Percentiles rank a stretch among this genome's conserved stretches.
phyloP scores from a whole-genome alignment of 2,329 filamentous ascomycete genomes.

The Colletotrichum tanaceti region DNA sequence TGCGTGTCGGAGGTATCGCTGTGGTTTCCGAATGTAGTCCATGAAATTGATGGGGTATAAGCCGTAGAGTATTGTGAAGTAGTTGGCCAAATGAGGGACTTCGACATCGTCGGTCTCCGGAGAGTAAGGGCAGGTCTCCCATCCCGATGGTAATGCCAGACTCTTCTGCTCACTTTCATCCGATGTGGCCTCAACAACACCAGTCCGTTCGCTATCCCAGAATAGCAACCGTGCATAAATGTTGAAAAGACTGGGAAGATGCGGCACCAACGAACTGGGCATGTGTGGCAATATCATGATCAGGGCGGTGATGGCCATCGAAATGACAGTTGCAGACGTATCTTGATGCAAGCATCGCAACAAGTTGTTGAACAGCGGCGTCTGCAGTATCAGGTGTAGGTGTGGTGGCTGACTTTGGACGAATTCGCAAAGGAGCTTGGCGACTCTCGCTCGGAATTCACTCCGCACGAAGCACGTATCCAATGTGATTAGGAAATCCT shows the following conservation, averaged over 20 bases:
- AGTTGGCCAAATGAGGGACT: slow-evolving; percentile 76
- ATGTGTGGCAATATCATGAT: slow-evolving; percentile 88
- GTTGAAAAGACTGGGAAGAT: slow-evolving; percentile 80
- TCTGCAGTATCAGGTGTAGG: slow-evolving; percentile 78
- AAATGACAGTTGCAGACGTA: slow-evolving; percentile 81
- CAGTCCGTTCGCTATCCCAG: slow-evolving; percentile 72
- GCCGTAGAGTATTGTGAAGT: slow-evolving; percentile 86
- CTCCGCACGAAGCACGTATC: slow-evolving; percentile 74
- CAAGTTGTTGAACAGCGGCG: slow-evolving; percentile 76
- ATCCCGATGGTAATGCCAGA: slow-evolving; percentile 55
- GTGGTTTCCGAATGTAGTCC: slow-evolving; percentile 85
- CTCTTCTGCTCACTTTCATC: slow-evolving; percentile 53
- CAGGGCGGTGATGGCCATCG: slow-evolving; percentile 77
- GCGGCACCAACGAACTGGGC: slow-evolving; percentile 75
- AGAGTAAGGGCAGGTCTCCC: slow-evolving; percentile 73
- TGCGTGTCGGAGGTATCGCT: slow-evolving; percentile 79
- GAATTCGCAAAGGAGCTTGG: slow-evolving; percentile 78
- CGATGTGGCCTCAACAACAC: slow-evolving; percentile 52
- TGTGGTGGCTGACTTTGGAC: slow-evolving; percentile 83
- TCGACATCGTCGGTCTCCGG: slow-evolving; percentile 71
- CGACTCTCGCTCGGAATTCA: slow-evolving; percentile 70
- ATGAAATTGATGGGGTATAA: slow-evolving; percentile 88
- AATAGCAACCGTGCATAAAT: slow-evolving; percentile 84
- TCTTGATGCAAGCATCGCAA: slow-evolving; percentile 81
- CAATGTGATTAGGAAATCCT: slow-evolving; percentile 75